Evolutionary conservation across 768 basidiomycete genomes (phyloP).

Genomic region (Boletellus sp.): DNA sequence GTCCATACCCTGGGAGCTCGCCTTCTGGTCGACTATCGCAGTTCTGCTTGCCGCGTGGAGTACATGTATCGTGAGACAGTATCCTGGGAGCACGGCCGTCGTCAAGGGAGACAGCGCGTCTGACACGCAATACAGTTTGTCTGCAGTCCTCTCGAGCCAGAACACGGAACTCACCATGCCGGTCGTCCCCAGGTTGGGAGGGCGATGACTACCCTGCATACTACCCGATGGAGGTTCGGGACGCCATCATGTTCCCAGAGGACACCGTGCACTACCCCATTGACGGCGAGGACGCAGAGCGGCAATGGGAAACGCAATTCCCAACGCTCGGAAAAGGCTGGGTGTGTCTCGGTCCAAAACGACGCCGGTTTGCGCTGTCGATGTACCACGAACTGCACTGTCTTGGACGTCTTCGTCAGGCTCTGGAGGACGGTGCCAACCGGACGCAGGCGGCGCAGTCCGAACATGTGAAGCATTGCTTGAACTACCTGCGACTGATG

Average conservation of each 20-base stretch:
- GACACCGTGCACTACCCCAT: constrained; percentile 26
- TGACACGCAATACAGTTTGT: constrained; percentile 19
- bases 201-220: constrained; percentile 27
- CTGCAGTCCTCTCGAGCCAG: neutral
- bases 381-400: constrained; percentile 41
- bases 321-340: constrained; percentile 18
- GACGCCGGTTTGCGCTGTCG: constrained; percentile 32
- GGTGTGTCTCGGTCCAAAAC: constrained; percentile 26
- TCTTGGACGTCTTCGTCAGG: constrained; percentile 27
- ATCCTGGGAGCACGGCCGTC: neutral
- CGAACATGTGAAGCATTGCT: constrained; percentile 39
- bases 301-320: constrained; percentile 24
- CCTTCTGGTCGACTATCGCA: constrained; percentile 19
- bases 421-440: constrained; percentile 16
- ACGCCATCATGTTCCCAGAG: constrained; percentile 24
- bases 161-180: neutral
- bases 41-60: constrained; percentile 23
- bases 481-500: constrained; percentile 47
- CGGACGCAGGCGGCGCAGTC: constrained; percentile 15
- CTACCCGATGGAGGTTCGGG: constrained; percentile 22
- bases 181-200: constrained; percentile 17
- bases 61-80: constrained; percentile 3
- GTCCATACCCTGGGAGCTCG: constrained; percentile 14
- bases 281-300: constrained; percentile 18
- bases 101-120: neutral